Base-by-base conservation (phyloP, 2,329 filamentous ascomycete species). In the Tolypocladium inflatum region DNA sequence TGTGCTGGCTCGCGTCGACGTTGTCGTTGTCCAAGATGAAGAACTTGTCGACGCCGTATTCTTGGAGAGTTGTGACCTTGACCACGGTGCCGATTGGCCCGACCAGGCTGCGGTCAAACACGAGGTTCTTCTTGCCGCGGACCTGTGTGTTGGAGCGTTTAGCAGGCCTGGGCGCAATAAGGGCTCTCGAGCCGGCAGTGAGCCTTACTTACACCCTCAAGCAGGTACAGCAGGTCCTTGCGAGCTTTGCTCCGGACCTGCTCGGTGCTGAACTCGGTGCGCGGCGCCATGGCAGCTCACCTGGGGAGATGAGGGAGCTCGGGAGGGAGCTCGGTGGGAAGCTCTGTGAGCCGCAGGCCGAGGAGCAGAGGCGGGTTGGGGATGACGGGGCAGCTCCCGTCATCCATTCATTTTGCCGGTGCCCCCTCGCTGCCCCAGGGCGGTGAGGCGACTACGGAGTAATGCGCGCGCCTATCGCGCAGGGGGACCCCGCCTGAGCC, bases 11-110 rank as follows among this genome's bases (percentile, higher is more conserved):
- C 21, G 91, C 89, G 74, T 97, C 93, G 72, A 91, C 87, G 74
- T 99, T 97, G 69, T 88, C 85, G 74, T 97, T 97, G 74, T 99
- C 94, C 53, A 99, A 80, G 69, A 97, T 88, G 78, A 97, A 99
- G 64, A 97, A 90, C 73, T 96, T 96, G 74, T 97, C 92, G 65
- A 99, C 92, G 37, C 95, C 95, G 76, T 97, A 97, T 69, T 99
- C 94, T 70, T 97, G 91, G 19, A 97, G 82, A 11, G 90, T 93
- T 26, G 93, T 93, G 69, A 97, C 96, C 73, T 97, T 97, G 76
- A 96, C 91, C 64, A 99, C 88, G 60, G 93, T 82, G 60, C 92
- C 91, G 65, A 99, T 83, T 37, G 92, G 90, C 30, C 93, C 94
- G 64, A 93, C 91, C 66, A 99, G 81, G 66, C 87, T 87, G 73